Evolutionary conservation across 2,329 filamentous ascomycete species (phyloP).

Genomic region (Leptographium procerum): DNA sequence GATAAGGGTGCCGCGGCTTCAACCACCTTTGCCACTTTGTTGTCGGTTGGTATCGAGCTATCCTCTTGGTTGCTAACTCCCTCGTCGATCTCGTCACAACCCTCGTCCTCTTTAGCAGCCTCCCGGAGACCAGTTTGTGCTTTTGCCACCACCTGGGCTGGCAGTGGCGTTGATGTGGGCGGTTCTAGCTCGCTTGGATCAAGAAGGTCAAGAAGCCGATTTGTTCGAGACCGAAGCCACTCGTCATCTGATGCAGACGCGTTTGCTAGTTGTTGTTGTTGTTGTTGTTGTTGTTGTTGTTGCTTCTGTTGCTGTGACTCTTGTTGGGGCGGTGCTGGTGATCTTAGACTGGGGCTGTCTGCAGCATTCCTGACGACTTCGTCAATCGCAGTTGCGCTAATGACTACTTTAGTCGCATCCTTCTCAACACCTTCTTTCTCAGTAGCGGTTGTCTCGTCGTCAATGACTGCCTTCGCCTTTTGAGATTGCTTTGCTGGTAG

Average conservation of each 20-base stretch:
- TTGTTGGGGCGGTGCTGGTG: neutral
- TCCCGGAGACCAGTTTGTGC: neutral
- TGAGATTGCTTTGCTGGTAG: conserved; percentile 43
- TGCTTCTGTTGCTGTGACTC: neutral
- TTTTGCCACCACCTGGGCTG: neutral
- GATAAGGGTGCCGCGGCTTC: neutral
- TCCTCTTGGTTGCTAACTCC: neutral
- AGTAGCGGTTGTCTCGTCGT: neutral
- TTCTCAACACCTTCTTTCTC: conserved; percentile 1
- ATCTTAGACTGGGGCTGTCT: neutral
- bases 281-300: neutral
- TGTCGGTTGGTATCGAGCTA: neutral
- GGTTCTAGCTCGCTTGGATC: conserved; percentile 54
- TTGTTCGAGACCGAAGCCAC: conserved; percentile 86
- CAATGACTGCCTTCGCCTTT: conserved; percentile 24
- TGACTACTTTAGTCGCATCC: conserved; percentile 3
- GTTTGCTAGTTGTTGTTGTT: neutral
- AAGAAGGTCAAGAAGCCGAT: conserved; percentile 70
- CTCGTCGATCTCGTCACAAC: neutral
- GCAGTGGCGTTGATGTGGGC: conserved; percentile 5
- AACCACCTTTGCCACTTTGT: neutral
- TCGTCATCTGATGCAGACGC: conserved; percentile 59
- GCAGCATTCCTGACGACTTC: conserved; percentile 4
- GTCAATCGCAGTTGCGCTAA: conserved; percentile 8
- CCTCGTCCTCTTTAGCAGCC: neutral